phyloP scores from a whole-genome alignment of 2,329 filamentous ascomycete species.

The Hirsutella thompsonii region DNA sequence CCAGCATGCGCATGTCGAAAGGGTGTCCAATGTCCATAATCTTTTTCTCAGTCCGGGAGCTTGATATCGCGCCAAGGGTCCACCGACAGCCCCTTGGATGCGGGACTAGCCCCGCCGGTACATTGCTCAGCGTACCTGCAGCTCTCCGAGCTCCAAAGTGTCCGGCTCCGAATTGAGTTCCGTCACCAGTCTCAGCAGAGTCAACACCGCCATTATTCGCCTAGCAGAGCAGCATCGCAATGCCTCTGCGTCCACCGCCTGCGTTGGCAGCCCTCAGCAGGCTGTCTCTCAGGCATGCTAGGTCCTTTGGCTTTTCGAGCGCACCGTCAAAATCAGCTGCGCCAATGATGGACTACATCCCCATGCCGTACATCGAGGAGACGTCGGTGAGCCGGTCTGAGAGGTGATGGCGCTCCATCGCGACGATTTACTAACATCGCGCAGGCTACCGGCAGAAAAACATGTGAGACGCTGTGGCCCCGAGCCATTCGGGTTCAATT shows the following conservation, averaged over 20 bases:
- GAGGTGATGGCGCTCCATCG: background rate
- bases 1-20: too few relatives aligned
- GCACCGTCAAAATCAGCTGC: constrained; percentile 13
- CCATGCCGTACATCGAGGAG: constrained; percentile 44
- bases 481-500: background rate
- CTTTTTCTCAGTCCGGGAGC: too few relatives aligned
- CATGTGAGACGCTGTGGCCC: constrained; percentile 39
- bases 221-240: constrained; percentile 3
- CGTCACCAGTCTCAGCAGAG: background rate
- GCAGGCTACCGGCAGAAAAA: constrained; percentile 64
- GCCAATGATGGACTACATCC: constrained; percentile 28
- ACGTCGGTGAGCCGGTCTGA: constrained; percentile 20
- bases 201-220: too few relatives aligned
- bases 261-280: constrained; percentile 18
- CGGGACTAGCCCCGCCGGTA: too few relatives aligned
- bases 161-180: background rate
- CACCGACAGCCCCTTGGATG: too few relatives aligned
- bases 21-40: too few relatives aligned
- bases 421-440: constrained; percentile 9
- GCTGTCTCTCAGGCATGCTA: constrained; percentile 20
- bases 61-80: too few relatives aligned
- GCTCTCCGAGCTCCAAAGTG: too few relatives aligned
- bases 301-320: constrained; percentile 31
- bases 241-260: constrained; percentile 17
- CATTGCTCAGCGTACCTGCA: too few relatives aligned